Conservation (phyloP, 495 filamentous ascomycete species). For the Melanomma pulvis-pyrius region DNA sequence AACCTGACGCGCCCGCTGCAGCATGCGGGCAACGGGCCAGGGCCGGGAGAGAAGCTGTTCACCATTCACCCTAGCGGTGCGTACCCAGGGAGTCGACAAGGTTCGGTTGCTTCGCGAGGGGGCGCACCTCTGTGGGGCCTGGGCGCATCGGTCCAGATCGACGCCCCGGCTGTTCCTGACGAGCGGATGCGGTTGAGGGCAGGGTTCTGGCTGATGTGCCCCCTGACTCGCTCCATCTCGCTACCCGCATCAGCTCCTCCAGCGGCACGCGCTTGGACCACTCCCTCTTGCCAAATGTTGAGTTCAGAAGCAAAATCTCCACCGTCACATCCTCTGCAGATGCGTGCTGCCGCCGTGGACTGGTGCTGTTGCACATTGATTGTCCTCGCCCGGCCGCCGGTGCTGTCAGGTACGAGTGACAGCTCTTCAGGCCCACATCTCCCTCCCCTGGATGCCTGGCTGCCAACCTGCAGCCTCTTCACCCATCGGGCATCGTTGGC, state of each 20-base stretch:
- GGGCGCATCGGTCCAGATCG: slow-evolving; percentile 9
- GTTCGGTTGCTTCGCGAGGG: slow-evolving; percentile 9
- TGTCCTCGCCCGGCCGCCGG: not conserved
- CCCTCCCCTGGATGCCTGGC: slow-evolving; percentile 5
- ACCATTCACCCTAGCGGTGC: not conserved
- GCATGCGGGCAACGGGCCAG: not conserved
- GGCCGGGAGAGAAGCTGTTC: slow-evolving; percentile 4
- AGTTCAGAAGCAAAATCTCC: slow-evolving; percentile 12
- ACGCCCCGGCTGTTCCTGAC: slow-evolving; percentile 8
- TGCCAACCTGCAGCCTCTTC: slow-evolving; percentile 17
- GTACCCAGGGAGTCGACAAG: not conserved
- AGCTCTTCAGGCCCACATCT: slow-evolving; percentile 15
- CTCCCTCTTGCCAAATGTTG: not conserved
- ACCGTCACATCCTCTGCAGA: slow-evolving; percentile 5
- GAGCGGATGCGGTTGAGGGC: not conserved
- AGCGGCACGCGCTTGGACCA: not conserved
- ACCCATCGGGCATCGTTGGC: slow-evolving; percentile 12
- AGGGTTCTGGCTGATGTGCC: slow-evolving; percentile 8
- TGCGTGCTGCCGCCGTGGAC: not conserved
- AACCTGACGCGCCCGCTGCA: slow-evolving; percentile 13
- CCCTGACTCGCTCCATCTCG: slow-evolving; percentile 22
- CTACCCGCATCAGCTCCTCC: not conserved
- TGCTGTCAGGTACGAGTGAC: slow-evolving; percentile 29
- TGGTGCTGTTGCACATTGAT: slow-evolving; percentile 17
- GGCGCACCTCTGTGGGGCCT: slow-evolving; percentile 9